These are phyloP conservation scores for Panicum hallii DNA, from an alignment of 202 grass and related monocot species.

Conservation along the genomic window DNA sequence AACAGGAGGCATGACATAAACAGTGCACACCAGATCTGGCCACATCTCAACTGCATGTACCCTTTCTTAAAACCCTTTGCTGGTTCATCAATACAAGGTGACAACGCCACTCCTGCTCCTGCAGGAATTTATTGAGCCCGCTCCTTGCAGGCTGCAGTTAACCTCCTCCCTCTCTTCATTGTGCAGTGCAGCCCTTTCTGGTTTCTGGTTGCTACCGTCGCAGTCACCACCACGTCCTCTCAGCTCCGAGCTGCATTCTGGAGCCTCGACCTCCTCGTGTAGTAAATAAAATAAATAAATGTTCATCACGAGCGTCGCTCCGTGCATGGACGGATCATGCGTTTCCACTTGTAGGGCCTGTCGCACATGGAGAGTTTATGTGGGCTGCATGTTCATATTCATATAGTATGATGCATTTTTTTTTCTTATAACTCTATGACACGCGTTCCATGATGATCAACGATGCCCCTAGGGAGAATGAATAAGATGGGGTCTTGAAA, in stretches of 20 bases:
- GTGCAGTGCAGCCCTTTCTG: background rate
- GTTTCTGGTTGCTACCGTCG: background rate
- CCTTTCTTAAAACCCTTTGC: background rate
- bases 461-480: background rate
- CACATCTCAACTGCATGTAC: conserved; percentile 28
- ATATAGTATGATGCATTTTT: background rate
- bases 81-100: conserved; percentile 30
- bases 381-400: background rate
- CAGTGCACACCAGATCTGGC: conserved; percentile 27
- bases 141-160: background rate
- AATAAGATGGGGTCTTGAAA: background rate
- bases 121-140: conserved; percentile 47
- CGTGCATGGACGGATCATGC: background rate
- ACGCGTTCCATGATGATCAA: background rate
- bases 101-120: background rate
- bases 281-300: conserved; percentile 10
- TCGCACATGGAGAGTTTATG: conserved; percentile 16
- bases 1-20: background rate
- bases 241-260: background rate
- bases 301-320: background rate
- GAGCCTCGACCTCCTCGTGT: background rate
- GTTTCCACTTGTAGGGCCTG: conserved; percentile 13
- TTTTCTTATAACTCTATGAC: background rate
- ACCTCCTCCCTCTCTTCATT: conserved; percentile 25
- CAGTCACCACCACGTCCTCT: background rate